A percentile compares a stretch with the other conserved stretches of the same genome.
Evolutionary conservation across 2,329 filamentous ascomycete genomes (phyloP).

Genomic region (Ilyonectria destructans): DNA sequence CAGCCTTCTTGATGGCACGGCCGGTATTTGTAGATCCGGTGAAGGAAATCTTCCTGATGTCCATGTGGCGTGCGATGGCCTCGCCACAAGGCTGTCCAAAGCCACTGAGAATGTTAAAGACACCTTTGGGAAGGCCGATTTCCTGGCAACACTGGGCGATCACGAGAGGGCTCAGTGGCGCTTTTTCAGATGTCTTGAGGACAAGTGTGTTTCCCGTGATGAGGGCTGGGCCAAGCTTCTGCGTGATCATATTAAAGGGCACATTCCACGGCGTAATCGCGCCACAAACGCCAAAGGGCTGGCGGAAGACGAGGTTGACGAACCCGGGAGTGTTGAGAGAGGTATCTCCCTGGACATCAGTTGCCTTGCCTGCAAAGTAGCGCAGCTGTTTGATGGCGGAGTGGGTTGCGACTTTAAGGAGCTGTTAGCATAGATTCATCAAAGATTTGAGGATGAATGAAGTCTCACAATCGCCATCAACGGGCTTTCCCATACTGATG

Average conservation of each 20-base stretch:
- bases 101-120: slow-evolving; percentile 75
- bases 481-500: slow-evolving; percentile 34
- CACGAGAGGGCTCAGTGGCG: slow-evolving; percentile 76
- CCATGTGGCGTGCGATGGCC: slow-evolving; percentile 5
- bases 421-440: neutral
- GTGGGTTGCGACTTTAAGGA: neutral
- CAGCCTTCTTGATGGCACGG: slow-evolving; percentile 59
- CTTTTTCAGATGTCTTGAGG: slow-evolving; percentile 81
- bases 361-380: neutral
- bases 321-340: slow-evolving; percentile 11
- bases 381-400: neutral
- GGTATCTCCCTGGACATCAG: neutral
- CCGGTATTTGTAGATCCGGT: slow-evolving; percentile 57
- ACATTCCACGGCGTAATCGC: slow-evolving; percentile 87
- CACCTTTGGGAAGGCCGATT: slow-evolving; percentile 81
- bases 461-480: slow-evolving; percentile 1
- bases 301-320: neutral
- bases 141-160: slow-evolving; percentile 76
- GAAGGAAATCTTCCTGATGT: slow-evolving; percentile 55
- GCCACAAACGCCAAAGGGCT: slow-evolving; percentile 7
- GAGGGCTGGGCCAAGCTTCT: slow-evolving; percentile 82
- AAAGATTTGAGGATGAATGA: neutral
- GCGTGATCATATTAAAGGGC: slow-evolving; percentile 80
- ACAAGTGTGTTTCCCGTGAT: slow-evolving; percentile 79
- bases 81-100: slow-evolving; percentile 2